A percentile compares a stretch with the other conserved stretches of the same genome.
Evolutionary conservation across 345 rosid genomes (phyloP).

Genomic region (Populus tremula): DNA sequence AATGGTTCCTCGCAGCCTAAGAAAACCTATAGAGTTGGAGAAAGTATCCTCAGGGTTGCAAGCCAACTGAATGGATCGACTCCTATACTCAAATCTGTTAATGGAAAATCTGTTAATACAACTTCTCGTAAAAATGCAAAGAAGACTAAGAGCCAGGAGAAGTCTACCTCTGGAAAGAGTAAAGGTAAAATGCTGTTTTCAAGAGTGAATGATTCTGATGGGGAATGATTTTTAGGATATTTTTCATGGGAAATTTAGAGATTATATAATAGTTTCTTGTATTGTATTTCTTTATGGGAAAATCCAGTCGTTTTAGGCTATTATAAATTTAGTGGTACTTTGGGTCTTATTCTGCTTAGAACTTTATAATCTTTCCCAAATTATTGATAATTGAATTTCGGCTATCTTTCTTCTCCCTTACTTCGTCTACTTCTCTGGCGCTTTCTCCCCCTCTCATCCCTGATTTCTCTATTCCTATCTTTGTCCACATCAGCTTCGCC

Average conservation of each 20-base stretch:
- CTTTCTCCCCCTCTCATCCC: neutral
- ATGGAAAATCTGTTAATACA: conserved; percentile 16
- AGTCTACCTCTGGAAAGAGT: conserved; percentile 21
- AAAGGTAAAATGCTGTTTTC: conserved; percentile 16
- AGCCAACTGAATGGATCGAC: conserved; percentile 23
- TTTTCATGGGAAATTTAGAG: neutral
- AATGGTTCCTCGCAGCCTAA: conserved; percentile 29
- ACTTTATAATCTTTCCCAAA: neutral
- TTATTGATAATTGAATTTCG: neutral
- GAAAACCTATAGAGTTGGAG: conserved; percentile 39
- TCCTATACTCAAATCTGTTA: conserved; percentile 20
- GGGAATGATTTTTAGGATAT: neutral
- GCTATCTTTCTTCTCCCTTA: neutral
- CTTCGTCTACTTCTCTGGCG: neutral
- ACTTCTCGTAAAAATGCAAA: neutral
- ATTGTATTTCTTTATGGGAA: neutral
- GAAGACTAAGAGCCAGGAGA: conserved; percentile 17
- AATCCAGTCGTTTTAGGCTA: neutral
- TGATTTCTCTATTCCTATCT: neutral
- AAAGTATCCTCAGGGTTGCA: conserved; percentile 37
- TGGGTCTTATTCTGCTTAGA: neutral
- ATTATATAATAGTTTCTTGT: neutral
- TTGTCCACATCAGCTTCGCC: conserved; percentile 17
- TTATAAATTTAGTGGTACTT: neutral
- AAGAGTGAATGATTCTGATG: conserved; percentile 16